Conservation (phyloP, 139 green algal genomes). For the Chlamydomonas sphaeroides region DNA sequence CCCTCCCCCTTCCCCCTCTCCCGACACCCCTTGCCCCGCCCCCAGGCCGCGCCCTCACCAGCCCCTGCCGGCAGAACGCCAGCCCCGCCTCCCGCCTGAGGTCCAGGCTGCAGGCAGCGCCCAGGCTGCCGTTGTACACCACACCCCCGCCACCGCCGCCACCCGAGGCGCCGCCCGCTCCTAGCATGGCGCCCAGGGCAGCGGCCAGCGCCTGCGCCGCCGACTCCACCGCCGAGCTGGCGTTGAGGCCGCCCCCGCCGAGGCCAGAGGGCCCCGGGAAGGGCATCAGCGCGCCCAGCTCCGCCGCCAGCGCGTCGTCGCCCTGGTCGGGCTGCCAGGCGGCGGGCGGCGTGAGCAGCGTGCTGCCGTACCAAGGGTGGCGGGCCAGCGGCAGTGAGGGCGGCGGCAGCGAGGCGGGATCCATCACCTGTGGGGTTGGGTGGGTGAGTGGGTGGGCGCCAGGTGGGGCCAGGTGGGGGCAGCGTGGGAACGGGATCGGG, state of each 20-base stretch:
- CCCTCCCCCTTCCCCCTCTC: neutral
- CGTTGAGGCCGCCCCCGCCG: neutral
- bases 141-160: no score
- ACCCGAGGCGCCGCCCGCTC: neutral
- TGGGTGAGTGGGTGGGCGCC: no score
- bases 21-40: neutral
- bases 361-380: slow-evolving; percentile 41
- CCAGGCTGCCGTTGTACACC: slow-evolving; percentile 13
- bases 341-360: slow-evolving; percentile 17
- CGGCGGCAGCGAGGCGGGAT: neutral
- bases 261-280: no score
- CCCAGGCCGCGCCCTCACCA: neutral
- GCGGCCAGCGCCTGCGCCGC: no score
- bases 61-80: slow-evolving; percentile 9
- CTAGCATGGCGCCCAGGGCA: neutral
- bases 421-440: neutral
- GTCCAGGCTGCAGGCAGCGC: slow-evolving; percentile 17
- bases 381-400: slow-evolving; percentile 1
- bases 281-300: no score
- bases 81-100: slow-evolving; percentile 22
- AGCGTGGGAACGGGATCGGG: no score
- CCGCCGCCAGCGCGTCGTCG: neutral
- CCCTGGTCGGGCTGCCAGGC: no score
- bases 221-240: neutral
- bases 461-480: neutral